Evolutionary conservation across 176 grass and related monocot species (phyloP), one percentile per base, ranked within the genome.

Genomic region (Oryza brachyantha): DNA sequence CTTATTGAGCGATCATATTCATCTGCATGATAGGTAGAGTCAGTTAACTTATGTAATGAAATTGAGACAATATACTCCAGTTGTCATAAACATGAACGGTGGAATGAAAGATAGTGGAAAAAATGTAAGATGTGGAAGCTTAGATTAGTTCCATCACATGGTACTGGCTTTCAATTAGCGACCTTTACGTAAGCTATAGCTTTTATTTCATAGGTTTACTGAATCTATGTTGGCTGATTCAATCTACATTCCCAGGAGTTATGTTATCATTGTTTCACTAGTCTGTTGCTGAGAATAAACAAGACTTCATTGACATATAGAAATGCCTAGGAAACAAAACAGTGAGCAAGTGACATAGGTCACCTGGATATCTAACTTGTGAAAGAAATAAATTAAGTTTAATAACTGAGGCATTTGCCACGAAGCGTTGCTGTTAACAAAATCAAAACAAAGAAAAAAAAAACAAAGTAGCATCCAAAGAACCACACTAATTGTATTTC

Each of bases 1-100:
- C 86, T 99, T 86, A 99, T 99, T 83, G 96, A 99, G 42, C 96
- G 90, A 14, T 99, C 96, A 88, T 89, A 99, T 64, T 99, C 96
- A 93, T 99, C 96, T 99, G 92, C 90, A 89, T 83, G 62, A 34
- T 62, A 65, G 64, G 79, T 70, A 61, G 79, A 65, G 55, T 72
- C 11, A 79, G n/a, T n/a, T n/a, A n/a, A n/a, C n/a, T n/a, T n/a
- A 63, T 2, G 8, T 7, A 76, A 61, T 63, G 22, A 42, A 64
- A 84, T 21, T 22, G 5, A 70, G 61, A 61, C 16, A 68, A 70
- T 12, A 54, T 79, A 79, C 68, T 83, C 57, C 37, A 40, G 70
- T 70, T 60, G 46, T 52, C 75, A 68, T 3, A 29, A 17, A 76
- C 29, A 36, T 22, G 31, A 3, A 64, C 54, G 31, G 40, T 43